Percentiles rank a stretch among this genome's conserved stretches.
These are phyloP conservation scores for Komagataella mondaviorum DNA, from an alignment of 805 yeast species.

Conservation along the genomic window DNA sequence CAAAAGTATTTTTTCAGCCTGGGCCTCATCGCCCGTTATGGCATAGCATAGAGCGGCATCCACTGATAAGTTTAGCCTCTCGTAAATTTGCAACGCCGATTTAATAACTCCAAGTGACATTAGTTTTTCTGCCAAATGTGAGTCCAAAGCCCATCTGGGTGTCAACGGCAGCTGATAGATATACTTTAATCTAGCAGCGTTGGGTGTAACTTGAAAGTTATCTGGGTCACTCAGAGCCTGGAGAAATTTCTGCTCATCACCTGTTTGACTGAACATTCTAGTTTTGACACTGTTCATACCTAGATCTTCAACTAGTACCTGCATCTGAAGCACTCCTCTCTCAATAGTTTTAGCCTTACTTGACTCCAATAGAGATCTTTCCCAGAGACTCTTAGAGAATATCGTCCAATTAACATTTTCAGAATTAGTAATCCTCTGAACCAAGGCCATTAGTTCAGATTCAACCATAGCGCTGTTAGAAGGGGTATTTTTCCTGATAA, in stretches of 20 bases:
- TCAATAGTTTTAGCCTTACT: conserved; percentile 76
- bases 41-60: conserved; percentile 90
- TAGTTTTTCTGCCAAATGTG: conserved; percentile 70
- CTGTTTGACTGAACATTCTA: conserved; percentile 33
- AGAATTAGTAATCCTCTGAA: conserved; percentile 54
- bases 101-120: conserved; percentile 74
- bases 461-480: conserved; percentile 55
- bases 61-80: conserved; percentile 57
- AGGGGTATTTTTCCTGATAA: conserved; percentile 60
- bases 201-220: conserved; percentile 18
- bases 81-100: conserved; percentile 83
- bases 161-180: conserved; percentile 64
- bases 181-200: conserved; percentile 46
- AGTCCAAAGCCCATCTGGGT: conserved; percentile 81
- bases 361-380: conserved; percentile 75
- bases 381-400: conserved; percentile 79
- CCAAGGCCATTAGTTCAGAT: conserved; percentile 72
- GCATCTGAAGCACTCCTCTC: conserved; percentile 88
- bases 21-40: conserved; percentile 58
- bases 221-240: conserved; percentile 10
- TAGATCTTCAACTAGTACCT: conserved; percentile 78
- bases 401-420: conserved; percentile 58
- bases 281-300: conserved; percentile 49
- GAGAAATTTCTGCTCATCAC: conserved; percentile 10
- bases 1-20: conserved; percentile 48